Conservation (phyloP, 2,329 filamentous ascomycete genomes). For the Thelonectria olida region DNA sequence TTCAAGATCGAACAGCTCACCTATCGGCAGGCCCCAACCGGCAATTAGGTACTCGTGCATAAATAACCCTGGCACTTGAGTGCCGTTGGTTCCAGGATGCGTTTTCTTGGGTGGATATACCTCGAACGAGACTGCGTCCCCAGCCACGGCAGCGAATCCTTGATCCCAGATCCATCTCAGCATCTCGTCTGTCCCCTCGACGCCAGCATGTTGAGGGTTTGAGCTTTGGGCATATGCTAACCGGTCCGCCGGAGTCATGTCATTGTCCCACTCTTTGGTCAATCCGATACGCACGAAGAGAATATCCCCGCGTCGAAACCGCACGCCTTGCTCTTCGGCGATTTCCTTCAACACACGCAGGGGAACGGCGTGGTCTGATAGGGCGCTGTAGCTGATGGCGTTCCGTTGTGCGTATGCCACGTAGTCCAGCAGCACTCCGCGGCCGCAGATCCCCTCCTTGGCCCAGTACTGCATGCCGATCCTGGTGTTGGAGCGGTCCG, state of each 20-base stretch:
- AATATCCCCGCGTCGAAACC: slow-evolving; percentile 11
- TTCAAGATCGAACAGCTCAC: slow-evolving; percentile 46
- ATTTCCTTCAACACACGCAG: slow-evolving; percentile 8
- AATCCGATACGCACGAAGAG: slow-evolving; percentile 35
- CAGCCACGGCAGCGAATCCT: slow-evolving; percentile 62
- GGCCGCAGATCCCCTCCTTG: slow-evolving; percentile 27
- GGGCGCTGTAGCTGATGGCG: slow-evolving; percentile 4
- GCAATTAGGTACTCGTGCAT: slow-evolving; percentile 57
- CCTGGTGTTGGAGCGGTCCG: slow-evolving; percentile 51
- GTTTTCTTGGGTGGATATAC: slow-evolving; percentile 51
- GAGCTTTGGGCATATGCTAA: slow-evolving; percentile 53
- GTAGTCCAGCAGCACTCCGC: slow-evolving; percentile 19
- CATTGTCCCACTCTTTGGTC: slow-evolving; percentile 41
- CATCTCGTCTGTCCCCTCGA: slow-evolving; percentile 56
- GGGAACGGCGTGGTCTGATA: slow-evolving; percentile 14
- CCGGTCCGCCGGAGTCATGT: slow-evolving; percentile 51
- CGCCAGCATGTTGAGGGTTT: slow-evolving; percentile 51
- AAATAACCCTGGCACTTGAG: slow-evolving; percentile 37
- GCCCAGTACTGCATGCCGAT: slow-evolving; percentile 61
- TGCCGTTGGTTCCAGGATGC: slow-evolving; percentile 33
- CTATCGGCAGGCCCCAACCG: slow-evolving; percentile 55
- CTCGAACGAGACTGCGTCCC: slow-evolving; percentile 63
- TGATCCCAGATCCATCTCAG: slow-evolving; percentile 67
- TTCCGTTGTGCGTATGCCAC: slow-evolving; percentile 14
- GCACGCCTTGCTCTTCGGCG: slow-evolving; percentile 3